Base-by-base conservation (phyloP, 73 alveolate species). In the Paramecium biaurelia region DNA sequence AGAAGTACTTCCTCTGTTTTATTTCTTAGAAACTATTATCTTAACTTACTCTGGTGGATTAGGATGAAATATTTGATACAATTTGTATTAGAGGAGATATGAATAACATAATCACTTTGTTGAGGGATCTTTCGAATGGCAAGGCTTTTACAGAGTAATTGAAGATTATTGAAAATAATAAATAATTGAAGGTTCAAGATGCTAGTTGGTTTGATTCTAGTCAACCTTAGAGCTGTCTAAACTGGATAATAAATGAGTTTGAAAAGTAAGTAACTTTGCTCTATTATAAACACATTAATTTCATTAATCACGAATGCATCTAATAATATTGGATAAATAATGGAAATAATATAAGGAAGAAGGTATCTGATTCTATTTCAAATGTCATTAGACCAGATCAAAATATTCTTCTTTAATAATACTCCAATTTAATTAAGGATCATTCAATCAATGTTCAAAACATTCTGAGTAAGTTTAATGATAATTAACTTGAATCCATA, bases 191-290 rank as follows among this genome's bases (percentile, higher is more conserved):
- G 30, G 90, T 79, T 23, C 47, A 41, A 45, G 56, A 79, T 47
- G 90, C 90, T n/a, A 79, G 12, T 24, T 79, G 90, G 90, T 79
- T 79, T 41, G 56, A 79, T 79, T 26, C 76, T 23, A 79, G 7
- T 43, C 9, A 58, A 24, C 56, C 45, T n/a, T 43, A 79, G 15
- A 38, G 56, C 9, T 43, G 76, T 34, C 43, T 41, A 4, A 26
- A 18, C 14, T 79, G 90, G 90, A 79, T 79, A 14, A 79, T 79
- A 24, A 79, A 79, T 47, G 90, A 79, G 28, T 43, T 38, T 9
- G 90, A 79, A 34, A 79, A 79, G 56, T 21, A 38, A 21, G 45
- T 79, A 43, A 42, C 90, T 23, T 24, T 79, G 24, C 21, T 38
- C 53, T 79, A 79, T 63, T 63, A 63, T 63, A 63, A 63, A 32